phyloP scores from a whole-genome alignment of 352 stramenopile genomes.

The Plasmopara viticola region DNA sequence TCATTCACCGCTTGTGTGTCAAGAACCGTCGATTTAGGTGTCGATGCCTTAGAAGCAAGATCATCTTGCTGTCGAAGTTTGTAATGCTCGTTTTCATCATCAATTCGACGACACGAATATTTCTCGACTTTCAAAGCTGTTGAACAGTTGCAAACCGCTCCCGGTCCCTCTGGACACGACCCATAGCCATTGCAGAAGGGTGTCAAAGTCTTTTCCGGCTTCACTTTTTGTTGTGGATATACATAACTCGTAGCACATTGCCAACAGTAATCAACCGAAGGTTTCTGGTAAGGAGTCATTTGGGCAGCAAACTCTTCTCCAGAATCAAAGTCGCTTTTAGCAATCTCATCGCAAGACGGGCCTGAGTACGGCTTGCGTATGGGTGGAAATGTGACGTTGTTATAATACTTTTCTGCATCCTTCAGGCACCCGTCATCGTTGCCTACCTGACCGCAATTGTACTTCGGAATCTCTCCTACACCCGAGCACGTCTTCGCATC shows the following conservation, averaged over 20 bases:
- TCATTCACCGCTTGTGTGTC: conserved; percentile 6
- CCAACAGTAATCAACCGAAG: conserved; percentile 73
- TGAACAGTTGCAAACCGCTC: conserved; percentile 53
- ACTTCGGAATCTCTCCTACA: conserved; percentile 56
- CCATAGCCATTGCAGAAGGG: conserved; percentile 66
- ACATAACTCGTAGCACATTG: conserved; percentile 46
- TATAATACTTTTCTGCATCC: conserved; percentile 58
- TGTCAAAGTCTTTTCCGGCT: conserved; percentile 54
- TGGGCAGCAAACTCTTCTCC: conserved; percentile 11
- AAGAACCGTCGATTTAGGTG: conserved; percentile 3
- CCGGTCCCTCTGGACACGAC: conserved; percentile 42
- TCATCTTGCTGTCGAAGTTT: conserved; percentile 4
- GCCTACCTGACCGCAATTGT: conserved; percentile 56
- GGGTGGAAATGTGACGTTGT: conserved; percentile 41
- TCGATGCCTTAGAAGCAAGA: conserved; percentile 4
- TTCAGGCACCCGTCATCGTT: conserved; percentile 53
- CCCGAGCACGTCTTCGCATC: conserved; percentile 48
- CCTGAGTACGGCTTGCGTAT: conserved; percentile 49
- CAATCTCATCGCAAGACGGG: conserved; percentile 28
- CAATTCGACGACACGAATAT: conserved; percentile 53
- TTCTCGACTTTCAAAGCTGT: conserved; percentile 34
- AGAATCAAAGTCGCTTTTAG: conserved; percentile 3
- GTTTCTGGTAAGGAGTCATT: conserved; percentile 28
- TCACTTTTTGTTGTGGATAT: conserved; percentile 53
- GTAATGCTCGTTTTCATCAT: conserved; percentile 40